These are phyloP conservation scores for Cerioporus squamosus DNA, from an alignment of 1,284 basidiomycete species.

Conservation along the genomic window DNA sequence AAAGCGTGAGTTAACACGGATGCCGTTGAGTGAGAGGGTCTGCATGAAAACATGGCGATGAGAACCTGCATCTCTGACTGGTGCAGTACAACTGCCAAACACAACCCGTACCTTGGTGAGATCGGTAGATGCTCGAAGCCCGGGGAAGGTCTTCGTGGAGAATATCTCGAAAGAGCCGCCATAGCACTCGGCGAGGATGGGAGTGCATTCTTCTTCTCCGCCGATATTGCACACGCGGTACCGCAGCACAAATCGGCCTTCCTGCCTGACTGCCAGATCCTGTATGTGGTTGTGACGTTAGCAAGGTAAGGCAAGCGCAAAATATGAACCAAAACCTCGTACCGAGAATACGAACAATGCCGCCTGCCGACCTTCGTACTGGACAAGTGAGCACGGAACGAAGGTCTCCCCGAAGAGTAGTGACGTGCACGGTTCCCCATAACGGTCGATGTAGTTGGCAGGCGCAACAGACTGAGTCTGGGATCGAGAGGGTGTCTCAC, in stretches of 20 bases:
- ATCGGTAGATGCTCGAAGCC: conserved; percentile 68
- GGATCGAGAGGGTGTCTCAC: conserved; percentile 26
- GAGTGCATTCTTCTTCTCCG: conserved; percentile 36
- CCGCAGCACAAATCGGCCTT: conserved; percentile 32
- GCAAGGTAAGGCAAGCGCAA: too few species aligned
- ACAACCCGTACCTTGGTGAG: conserved; percentile 69
- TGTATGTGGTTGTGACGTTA: background rate
- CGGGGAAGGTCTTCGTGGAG: conserved; percentile 80
- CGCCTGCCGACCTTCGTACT: conserved; percentile 60
- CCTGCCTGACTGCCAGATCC: conserved; percentile 31
- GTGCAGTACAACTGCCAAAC: background rate
- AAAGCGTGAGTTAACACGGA: conserved; percentile 6
- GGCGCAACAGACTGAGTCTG: conserved; percentile 22
- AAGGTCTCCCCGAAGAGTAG: conserved; percentile 68
- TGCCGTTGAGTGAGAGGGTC: background rate
- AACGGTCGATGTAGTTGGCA: background rate
- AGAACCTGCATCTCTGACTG: background rate
- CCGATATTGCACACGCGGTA: conserved; percentile 34
- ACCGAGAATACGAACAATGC: conserved; percentile 79
- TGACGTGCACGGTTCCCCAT: conserved; percentile 44
- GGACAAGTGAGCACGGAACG: conserved; percentile 64
- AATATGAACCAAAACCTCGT: conserved; percentile 23
- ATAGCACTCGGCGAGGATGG: conserved; percentile 67
- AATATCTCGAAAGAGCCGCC: conserved; percentile 61
- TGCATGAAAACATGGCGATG: background rate